phyloP scores from a whole-genome alignment of 345 rosid species.

The Eucalyptus leucophloia region DNA sequence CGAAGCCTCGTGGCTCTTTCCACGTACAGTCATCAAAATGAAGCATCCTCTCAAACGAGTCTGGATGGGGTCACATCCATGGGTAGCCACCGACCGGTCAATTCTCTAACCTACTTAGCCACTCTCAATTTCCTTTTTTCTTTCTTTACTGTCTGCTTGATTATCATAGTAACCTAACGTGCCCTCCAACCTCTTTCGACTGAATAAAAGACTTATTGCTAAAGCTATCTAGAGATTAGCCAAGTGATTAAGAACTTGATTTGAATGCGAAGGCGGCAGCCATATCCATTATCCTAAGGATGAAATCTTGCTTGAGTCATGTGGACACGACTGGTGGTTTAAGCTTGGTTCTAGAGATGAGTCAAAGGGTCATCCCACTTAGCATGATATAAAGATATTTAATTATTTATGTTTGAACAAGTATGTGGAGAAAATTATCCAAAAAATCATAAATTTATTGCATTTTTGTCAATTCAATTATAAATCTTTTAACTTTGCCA shows the following conservation, averaged over 20 bases:
- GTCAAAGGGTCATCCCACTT: background rate
- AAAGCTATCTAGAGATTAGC: no score
- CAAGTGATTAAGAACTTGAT: no score
- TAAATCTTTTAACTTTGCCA: rapidly evolving
- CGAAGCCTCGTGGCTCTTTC: background rate
- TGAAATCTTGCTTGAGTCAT: background rate
- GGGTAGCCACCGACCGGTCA: background rate
- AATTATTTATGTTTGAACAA: background rate
- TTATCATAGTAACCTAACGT: no score
- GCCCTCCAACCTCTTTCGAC: no score
- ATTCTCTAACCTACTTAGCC: background rate
- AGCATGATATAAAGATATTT: no score
- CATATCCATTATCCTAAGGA: background rate
- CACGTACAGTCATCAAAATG: background rate
- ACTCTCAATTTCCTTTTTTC: background rate
- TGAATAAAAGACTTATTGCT: no score
- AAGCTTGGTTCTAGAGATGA: background rate
- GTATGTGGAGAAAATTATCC: no score
- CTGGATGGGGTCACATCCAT: background rate
- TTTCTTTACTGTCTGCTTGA: no score
- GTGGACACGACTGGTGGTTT: background rate
- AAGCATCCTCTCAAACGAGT: background rate
- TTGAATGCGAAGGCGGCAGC: background rate
- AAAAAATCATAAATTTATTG: rapidly evolving
- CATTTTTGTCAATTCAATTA: rapidly evolving